A percentile compares a stretch with the other conserved stretches of the same genome.
Evolutionary conservation across 768 basidiomycete genomes (phyloP).

Genomic region (Leccinum rimulosum): DNA sequence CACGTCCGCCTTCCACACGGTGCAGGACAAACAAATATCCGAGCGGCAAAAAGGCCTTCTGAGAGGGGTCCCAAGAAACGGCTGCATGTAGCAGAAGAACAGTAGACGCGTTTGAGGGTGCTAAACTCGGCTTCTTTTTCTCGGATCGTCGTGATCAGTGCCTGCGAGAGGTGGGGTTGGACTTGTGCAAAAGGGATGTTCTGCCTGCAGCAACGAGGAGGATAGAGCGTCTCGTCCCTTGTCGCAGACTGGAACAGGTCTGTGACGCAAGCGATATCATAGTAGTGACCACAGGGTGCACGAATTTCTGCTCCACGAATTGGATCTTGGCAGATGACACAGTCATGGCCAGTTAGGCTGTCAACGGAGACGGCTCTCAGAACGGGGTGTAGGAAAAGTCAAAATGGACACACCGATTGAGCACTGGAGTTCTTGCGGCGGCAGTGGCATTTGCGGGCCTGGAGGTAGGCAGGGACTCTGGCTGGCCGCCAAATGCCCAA

Average conservation of each 20-base stretch:
- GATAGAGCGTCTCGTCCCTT: constrained; percentile 39
- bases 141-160: constrained; percentile 18
- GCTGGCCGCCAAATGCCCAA: neutral
- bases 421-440: neutral
- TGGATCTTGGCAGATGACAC: constrained; percentile 36
- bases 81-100: constrained; percentile 34
- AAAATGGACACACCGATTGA: constrained; percentile 16
- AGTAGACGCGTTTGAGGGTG: constrained; percentile 39
- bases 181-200: constrained; percentile 29
- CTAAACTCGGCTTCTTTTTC: constrained; percentile 31
- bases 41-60: constrained; percentile 22
- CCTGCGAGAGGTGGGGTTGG: constrained; percentile 21
- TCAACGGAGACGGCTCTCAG: neutral
- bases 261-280: constrained; percentile 34
- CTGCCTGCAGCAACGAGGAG: constrained; percentile 39
- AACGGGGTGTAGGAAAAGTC: neutral
- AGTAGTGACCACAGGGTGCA: constrained; percentile 36
- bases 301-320: constrained; percentile 27
- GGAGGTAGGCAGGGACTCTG: neutral
- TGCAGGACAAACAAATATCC: constrained; percentile 21
- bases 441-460: neutral
- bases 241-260: constrained; percentile 35
- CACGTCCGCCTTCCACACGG: constrained; percentile 25
- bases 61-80: constrained; percentile 35
- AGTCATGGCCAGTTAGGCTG: constrained; percentile 29